phyloP scores from a whole-genome alignment of 140 eudicot species.

The Bidens hawaiensis region DNA sequence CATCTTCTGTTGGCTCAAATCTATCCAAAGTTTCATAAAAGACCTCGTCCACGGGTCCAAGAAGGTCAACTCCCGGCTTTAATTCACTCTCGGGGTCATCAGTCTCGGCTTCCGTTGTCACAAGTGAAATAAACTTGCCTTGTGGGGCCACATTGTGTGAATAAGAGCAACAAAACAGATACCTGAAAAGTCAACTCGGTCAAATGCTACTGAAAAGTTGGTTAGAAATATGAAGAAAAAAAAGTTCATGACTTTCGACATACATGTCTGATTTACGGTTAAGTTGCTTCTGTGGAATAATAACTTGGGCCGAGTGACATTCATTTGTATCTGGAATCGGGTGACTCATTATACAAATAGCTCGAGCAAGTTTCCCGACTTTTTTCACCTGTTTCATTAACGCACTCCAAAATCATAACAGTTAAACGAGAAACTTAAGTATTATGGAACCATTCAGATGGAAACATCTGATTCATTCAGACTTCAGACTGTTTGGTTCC shows the following conservation, averaged over 20 bases:
- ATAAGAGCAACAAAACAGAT: constrained; percentile 88
- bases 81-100: constrained; percentile 81
- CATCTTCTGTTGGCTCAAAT: constrained; percentile 64
- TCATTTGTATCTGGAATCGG: constrained; percentile 91
- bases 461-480: too few species aligned
- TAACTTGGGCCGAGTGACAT: constrained; percentile 86
- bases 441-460: too few species aligned
- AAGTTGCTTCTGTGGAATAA: constrained; percentile 92
- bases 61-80: constrained; percentile 80
- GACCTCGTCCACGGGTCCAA: constrained; percentile 85
- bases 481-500: too few species aligned
- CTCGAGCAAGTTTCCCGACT: constrained; percentile 91
- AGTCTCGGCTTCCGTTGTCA: constrained; percentile 86
- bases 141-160: constrained; percentile 89
- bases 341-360: constrained; percentile 94
- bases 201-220: background rate
- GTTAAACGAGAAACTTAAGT: background rate
- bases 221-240: background rate
- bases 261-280: constrained; percentile 94
- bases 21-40: constrained; percentile 82
- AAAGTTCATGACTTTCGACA: constrained; percentile 14
- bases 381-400: constrained; percentile 50
- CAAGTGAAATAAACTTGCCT: constrained; percentile 84
- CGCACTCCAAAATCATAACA: background rate
- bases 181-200: constrained; percentile 40